Base-by-base conservation (phyloP, 2,329 filamentous ascomycete species). In the Coleophoma cylindrospora region DNA sequence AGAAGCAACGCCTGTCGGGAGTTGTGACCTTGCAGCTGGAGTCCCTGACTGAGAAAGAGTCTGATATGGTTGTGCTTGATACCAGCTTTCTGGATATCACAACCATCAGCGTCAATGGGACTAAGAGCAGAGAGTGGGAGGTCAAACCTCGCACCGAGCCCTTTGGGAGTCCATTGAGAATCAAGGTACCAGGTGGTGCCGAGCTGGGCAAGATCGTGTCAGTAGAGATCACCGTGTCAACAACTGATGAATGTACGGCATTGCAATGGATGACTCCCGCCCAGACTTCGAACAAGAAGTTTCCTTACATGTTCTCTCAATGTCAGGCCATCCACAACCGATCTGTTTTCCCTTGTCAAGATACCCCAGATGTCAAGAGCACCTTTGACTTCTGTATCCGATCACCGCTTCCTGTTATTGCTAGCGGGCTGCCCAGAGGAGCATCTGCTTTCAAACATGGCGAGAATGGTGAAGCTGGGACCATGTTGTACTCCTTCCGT, bases 271-370 rank as follows among this genome's bases (percentile, higher is more conserved):
- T 99, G 68, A 91, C 88, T 0, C 90, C 91, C 2, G 87, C 86
- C 33, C 94, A 97, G 73, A 97, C 94, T 1, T 90, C 89, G 51
- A 96, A 95, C 79, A 91, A 91, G 74, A 94, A 91, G 70, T 87
- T 95, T 59, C 92, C 92, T 1, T 97, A 96, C 70, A 92, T 97
- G 84, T 97, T 97, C 74, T 95, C 89, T 41, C 94, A 97, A 74
- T 96, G 91, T 68, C 92, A 99, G 74, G 91, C 92, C 48, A 97
- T 96, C 63, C 91, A 97, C 64, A 90, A 89, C 40, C 84, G 94
- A 53, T 95, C 91, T 44, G 81, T 97, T 54, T 95, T 97, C 68
- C 94, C 94, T 7, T 97, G 92, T 70, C 92, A 97, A 73, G 94
- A 99, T 66, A 97, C 94, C 1, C 94, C 94, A 3, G 92, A 96